Evolutionary conservation across 75 land plant species (phyloP).

Genomic region (Cryptomeria japonica): DNA sequence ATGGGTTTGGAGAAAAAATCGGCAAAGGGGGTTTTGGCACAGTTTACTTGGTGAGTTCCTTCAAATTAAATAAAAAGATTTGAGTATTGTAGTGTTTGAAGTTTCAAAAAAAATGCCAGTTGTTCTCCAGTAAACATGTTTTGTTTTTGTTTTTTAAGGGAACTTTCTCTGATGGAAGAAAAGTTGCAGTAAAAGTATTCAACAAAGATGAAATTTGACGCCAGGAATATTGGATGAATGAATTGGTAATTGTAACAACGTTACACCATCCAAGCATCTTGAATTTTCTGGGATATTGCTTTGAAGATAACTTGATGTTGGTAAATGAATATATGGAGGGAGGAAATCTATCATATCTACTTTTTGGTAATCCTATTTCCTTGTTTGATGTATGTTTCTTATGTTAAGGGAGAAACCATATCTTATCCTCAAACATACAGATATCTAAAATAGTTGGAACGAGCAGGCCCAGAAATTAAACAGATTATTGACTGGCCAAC

Average conservation of each 20-base stretch:
- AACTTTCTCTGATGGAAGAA: not conserved
- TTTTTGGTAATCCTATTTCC: not conserved
- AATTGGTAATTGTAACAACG: conserved; percentile 50
- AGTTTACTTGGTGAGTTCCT: too few relatives aligned
- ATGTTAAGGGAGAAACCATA: too few relatives aligned
- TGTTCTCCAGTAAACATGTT: too few relatives aligned
- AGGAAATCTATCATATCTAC: conserved; percentile 42
- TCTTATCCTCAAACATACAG: too few relatives aligned
- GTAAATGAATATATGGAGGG: conserved; percentile 70
- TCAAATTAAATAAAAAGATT: not conserved
- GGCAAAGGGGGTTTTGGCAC: not conserved
- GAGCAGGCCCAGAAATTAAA: not conserved
- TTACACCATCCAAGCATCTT: conserved; percentile 69
- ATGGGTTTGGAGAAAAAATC: not conserved
- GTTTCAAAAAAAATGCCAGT: not conserved
- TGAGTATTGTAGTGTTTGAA: not conserved
- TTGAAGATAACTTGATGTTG: conserved; percentile 31
- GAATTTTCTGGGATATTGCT: conserved; percentile 59
- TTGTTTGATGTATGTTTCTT: not conserved
- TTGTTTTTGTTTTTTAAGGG: not conserved
- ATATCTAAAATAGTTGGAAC: too few relatives aligned
- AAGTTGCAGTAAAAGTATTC: not conserved
- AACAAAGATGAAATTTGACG: too few relatives aligned
- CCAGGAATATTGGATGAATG: conserved; percentile 18
- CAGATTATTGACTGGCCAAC: conserved; percentile 36